Evolutionary conservation across 2,329 filamentous ascomycete genomes (phyloP), one percentile per base, ranked within the genome.

Genomic region (Shiraia bambusicola): DNA sequence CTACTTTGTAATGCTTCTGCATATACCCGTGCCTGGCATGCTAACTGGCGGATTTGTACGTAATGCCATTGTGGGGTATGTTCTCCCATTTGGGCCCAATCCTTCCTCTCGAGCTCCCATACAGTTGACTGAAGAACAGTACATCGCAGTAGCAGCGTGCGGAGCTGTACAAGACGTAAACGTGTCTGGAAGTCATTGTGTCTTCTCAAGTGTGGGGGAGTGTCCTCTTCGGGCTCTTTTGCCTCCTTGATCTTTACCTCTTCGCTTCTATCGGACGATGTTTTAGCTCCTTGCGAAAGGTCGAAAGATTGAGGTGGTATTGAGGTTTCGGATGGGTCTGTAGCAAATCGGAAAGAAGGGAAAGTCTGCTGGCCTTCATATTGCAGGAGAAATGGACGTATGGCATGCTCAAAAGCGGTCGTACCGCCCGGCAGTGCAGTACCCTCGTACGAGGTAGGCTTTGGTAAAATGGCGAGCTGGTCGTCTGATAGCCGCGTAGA

Each of bases 61-160:
- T 49, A 40, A 17, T 42, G 36, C 14, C 14, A 29, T 3, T 34
- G 11, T 22, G 31, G 4, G 6, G 22, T 6, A 2, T 6, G 3
- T 15, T 13, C 14, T 4, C 14, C 7, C 1, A 34, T 4, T 9
- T 35, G n/a, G 15, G 12, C 26, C 27, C 27, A 42, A 0, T 37
- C 35, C 7, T 28, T 46, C 11, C 29, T 30, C 10, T 47, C 37
- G 2, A 49, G n/a, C 8, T 32, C 19, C 3, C 29, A 26, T 3
- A 44, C 28, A 8, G 25, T 41, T 15, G 28, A 26, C 9, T 50
- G 47, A 2, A 58, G 28, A 2, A 51, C 14, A 12, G 40, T 36
- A n/a, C 56, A 61, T 15, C 45, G 52, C 26, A 48, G 39, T 2
- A 61, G 44, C 3, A 42, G 31, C 6, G 35, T 37, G 8, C 27